Evolutionary conservation across 257 asterid species (phyloP), one percentile per base, ranked within the genome.

Genomic region (Solanum lycopersicoides): DNA sequence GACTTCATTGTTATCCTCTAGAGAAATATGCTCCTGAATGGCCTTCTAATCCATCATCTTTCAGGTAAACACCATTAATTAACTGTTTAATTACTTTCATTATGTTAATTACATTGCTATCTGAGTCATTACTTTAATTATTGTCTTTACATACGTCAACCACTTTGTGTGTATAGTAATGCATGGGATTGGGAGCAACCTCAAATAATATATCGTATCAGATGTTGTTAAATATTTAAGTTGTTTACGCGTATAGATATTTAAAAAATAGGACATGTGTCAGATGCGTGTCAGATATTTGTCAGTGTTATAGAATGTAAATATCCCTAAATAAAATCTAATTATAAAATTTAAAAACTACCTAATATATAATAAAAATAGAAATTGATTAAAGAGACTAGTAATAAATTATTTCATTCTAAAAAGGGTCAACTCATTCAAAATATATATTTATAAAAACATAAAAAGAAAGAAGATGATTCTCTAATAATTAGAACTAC

Each of bases 1-100:
- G 98, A 89, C 98, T 96, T 72, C 98, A 96, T 88, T 95, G 98
- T 86, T 83, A 94, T 91, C 99, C 99, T 83, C 84, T 95, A 85
- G 95, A 96, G 14, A 87, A 93, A 16, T 95, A 91, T 86, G 92
- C 87, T 23, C 63, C 92, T 0, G 95, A 96, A 42, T 96, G 99
- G 99, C 99, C 99, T 39, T 91, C 92, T 21, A 95, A 92, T 77
- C 99, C 98, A 15, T 39, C 96, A 0, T 83, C 96, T 73, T 95
- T 96, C 97, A 95, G 92, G 98, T 95, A 93, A 66, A 65, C 59
- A 9, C 7, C 13, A 75, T 23, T 41, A 80, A 28, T 77, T 45
- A 9, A 21, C 15, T 39, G n/a, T 63, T 41, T 65, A 42, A 84
- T 35, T 75, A 25, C 25, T 25, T 45, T 45, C 14, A 28, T 79